Evolutionary conservation across 805 yeast genomes (phyloP).

Genomic region (Candida jianshihensis): DNA sequence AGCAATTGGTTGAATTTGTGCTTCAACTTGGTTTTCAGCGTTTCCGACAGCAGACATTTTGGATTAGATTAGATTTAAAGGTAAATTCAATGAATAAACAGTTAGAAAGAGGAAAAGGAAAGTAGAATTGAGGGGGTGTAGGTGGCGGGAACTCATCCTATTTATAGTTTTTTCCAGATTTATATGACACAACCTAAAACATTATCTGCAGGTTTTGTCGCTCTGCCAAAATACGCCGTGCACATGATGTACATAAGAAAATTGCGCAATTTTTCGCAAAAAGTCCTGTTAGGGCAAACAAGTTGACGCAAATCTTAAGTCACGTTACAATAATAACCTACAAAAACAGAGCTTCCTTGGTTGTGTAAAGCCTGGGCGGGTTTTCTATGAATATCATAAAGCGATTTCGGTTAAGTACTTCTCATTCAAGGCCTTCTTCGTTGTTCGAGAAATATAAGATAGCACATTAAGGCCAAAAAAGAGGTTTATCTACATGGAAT

Average conservation of each 20-base stretch:
- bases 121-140: background rate
- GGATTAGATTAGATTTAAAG: background rate
- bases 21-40: constrained; percentile 12
- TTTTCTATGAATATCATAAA: too few relatives aligned
- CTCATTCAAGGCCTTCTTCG: too few relatives aligned
- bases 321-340: too few relatives aligned
- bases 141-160: constrained; percentile 1
- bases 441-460: too few relatives aligned
- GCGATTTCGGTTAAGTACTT: too few relatives aligned
- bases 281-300: background rate
- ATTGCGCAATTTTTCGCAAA: background rate
- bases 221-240: background rate
- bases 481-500: too few relatives aligned
- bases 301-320: background rate
- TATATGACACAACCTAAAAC: background rate
- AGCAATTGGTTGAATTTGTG: constrained; percentile 4
- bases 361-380: too few relatives aligned
- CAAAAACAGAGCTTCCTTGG: too few relatives aligned
- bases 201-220: too few relatives aligned
- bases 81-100: background rate
- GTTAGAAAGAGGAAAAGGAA: background rate
- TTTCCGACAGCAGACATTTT: constrained; percentile 16
- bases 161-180: background rate
- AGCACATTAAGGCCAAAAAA: too few relatives aligned
- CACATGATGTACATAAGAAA: background rate